These are phyloP conservation scores for Jackrogersella minutella DNA, from an alignment of 495 filamentous ascomycete genomes.

Conservation along the genomic window DNA sequence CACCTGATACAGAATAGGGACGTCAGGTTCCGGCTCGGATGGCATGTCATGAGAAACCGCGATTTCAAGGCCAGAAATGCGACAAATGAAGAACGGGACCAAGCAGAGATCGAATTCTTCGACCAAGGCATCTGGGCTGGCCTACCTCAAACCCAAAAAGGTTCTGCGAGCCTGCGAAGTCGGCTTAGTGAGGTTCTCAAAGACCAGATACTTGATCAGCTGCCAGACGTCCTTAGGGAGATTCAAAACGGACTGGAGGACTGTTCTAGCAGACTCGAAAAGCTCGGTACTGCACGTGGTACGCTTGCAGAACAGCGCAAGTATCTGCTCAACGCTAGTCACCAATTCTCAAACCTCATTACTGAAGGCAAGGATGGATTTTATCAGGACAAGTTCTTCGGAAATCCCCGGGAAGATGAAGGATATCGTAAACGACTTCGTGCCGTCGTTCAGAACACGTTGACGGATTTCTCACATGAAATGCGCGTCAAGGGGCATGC, in stretches of 20 bases:
- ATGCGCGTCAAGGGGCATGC: conserved; percentile 45
- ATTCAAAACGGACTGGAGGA: conserved; percentile 36
- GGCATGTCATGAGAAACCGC: conserved; percentile 75
- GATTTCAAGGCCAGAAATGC: conserved; percentile 56
- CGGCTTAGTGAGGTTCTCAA: conserved; percentile 43
- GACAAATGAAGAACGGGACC: conserved; percentile 50
- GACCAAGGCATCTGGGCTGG: conserved; percentile 51
- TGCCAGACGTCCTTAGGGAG: conserved; percentile 43
- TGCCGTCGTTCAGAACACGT: conserved; percentile 46
- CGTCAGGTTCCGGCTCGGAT: conserved; percentile 69
- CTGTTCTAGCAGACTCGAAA: conserved; percentile 32
- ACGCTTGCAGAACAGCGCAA: conserved; percentile 52
- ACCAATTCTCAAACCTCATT: conserved; percentile 34
- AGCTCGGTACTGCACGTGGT: conserved; percentile 34
- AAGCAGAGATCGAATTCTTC: conserved; percentile 55
- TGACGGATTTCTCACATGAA: conserved; percentile 43
- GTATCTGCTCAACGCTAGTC: conserved; percentile 49
- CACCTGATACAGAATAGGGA: conserved; percentile 67
- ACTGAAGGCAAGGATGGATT: conserved; percentile 39
- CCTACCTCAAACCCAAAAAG: conserved; percentile 41
- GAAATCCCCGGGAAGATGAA: background rate
- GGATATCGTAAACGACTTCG: conserved; percentile 40
- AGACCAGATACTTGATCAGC: conserved; percentile 43
- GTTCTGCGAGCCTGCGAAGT: conserved; percentile 20
- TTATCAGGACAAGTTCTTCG: conserved; percentile 42